Evolutionary conservation across 1,284 basidiomycete species (phyloP).

Genomic region (Leccinum pallidistipes): DNA sequence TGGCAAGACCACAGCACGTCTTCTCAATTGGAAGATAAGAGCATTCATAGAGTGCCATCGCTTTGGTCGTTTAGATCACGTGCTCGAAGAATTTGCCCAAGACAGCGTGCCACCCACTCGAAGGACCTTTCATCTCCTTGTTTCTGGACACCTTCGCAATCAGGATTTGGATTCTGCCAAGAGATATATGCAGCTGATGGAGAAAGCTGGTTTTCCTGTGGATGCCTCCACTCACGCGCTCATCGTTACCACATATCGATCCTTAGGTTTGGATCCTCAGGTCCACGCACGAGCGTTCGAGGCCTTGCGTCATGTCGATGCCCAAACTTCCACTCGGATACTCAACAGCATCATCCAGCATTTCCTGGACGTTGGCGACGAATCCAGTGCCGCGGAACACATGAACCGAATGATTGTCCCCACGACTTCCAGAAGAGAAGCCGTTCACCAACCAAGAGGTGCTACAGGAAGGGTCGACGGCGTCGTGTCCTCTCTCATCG

Average conservation of each 20-base stretch:
- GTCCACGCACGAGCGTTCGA: slow-evolving; percentile 54
- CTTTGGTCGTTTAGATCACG: slow-evolving; percentile 45
- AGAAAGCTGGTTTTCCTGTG: slow-evolving; percentile 49
- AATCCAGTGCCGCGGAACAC: slow-evolving; percentile 44
- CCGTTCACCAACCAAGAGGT: slow-evolving; percentile 30
- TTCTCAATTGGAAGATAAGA: slow-evolving; percentile 69
- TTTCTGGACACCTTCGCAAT: slow-evolving; percentile 68
- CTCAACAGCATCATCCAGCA: slow-evolving; percentile 66
- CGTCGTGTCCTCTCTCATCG: slow-evolving; percentile 19
- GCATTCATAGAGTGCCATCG: slow-evolving; percentile 54
- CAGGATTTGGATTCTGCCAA: slow-evolving; percentile 57
- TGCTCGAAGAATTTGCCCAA: slow-evolving; percentile 50
- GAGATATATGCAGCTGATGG: slow-evolving; percentile 53
- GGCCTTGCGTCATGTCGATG: slow-evolving; percentile 42
- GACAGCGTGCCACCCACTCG: slow-evolving; percentile 49
- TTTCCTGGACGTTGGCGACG: slow-evolving; percentile 56
- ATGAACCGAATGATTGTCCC: slow-evolving; percentile 55
- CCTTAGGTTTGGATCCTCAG: slow-evolving; percentile 55
- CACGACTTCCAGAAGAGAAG: slow-evolving; percentile 20
- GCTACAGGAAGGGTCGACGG: slow-evolving; percentile 37
- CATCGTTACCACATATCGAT: slow-evolving; percentile 57
- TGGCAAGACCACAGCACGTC: slow-evolving; percentile 47
- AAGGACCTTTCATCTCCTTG: slow-evolving; percentile 64
- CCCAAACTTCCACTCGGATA: slow-evolving; percentile 45
- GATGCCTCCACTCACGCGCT: slow-evolving; percentile 59